Evolutionary conservation across 2,329 filamentous ascomycete genomes (phyloP).

Genomic region (Apiospora pterosperma): DNA sequence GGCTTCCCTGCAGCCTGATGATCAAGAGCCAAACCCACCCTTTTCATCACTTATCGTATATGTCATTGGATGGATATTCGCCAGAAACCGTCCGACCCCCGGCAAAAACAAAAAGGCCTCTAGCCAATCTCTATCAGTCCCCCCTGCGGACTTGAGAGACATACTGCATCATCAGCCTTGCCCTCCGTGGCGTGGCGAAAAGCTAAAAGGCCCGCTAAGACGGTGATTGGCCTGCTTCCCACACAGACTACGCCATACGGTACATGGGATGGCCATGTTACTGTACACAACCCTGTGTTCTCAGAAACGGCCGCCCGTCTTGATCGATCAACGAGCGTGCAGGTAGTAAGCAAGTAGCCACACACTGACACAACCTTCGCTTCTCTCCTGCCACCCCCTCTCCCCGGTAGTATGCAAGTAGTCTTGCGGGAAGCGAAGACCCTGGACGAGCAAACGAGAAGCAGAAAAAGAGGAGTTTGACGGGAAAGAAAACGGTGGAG

Average conservation of each 20-base stretch:
- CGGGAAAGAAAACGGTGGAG: not conserved
- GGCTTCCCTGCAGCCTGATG: too few species aligned
- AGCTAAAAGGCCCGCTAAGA: slow-evolving; percentile 14
- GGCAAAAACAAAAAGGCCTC: slow-evolving; percentile 13
- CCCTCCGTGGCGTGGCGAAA: slow-evolving; percentile 16
- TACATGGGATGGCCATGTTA: slow-evolving; percentile 11
- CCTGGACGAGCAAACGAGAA: too few species aligned
- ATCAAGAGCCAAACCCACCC: not conserved
- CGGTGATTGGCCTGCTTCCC: slow-evolving; percentile 20
- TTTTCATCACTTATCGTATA: not conserved
- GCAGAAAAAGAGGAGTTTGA: not conserved
- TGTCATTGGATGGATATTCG: not conserved
- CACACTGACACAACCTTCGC: slow-evolving; percentile 5
- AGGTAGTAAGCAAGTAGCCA: slow-evolving; percentile 3
- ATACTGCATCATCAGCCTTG: slow-evolving; percentile 27
- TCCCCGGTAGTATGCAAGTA: not conserved
- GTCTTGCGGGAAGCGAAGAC: not conserved
- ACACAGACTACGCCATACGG: slow-evolving; percentile 24
- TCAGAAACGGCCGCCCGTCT: slow-evolving; percentile 20
- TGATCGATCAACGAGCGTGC: slow-evolving; percentile 22
- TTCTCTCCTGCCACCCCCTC: slow-evolving; percentile 11
- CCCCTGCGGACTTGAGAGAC: slow-evolving; percentile 10
- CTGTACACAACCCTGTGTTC: slow-evolving; percentile 12
- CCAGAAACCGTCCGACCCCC: slow-evolving; percentile 1
- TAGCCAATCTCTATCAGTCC: slow-evolving; percentile 8